A percentile compares a stretch with the other conserved stretches of the same genome.
phyloP scores from a whole-genome alignment of 2,329 filamentous ascomycete genomes.

The Aspergillus glaucus region DNA sequence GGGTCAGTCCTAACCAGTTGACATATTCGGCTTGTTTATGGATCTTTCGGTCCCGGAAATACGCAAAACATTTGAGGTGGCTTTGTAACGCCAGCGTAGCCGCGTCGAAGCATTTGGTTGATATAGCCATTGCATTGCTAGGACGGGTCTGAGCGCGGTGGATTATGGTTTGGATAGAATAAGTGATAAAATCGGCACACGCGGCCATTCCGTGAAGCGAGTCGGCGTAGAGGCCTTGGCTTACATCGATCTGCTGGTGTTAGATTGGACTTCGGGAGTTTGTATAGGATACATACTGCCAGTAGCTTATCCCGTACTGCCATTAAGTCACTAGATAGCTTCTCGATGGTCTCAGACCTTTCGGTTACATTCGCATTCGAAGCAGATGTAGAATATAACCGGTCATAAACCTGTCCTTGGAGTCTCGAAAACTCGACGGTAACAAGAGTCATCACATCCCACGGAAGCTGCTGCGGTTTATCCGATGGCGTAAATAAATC shows the following conservation, averaged over 20 bases:
- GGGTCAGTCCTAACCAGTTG: conserved; percentile 12
- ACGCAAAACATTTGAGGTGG: conserved; percentile 21
- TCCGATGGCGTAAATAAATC: conserved; percentile 13
- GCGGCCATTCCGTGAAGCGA: conserved; percentile 20
- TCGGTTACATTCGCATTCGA: conserved; percentile 9
- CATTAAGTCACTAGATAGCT: conserved; percentile 17
- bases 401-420: conserved; percentile 20
- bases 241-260: conserved; percentile 15
- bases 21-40: conserved; percentile 24
- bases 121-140: conserved; percentile 17
- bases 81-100: conserved; percentile 19
- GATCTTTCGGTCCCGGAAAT: conserved; percentile 17
- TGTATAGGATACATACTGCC: conserved; percentile 6
- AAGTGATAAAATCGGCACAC: conserved; percentile 20
- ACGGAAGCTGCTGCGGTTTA: conserved; percentile 12
- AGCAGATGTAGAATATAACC: conserved; percentile 17
- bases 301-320: conserved; percentile 16
- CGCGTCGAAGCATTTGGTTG: conserved; percentile 20
- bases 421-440: conserved; percentile 16
- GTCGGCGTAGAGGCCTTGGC: conserved; percentile 16
- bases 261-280: neutral
- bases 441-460: conserved; percentile 19
- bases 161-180: conserved; percentile 19
- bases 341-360: conserved; percentile 11
- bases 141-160: conserved; percentile 19